Percentiles rank a stretch among this genome's conserved stretches.
These are phyloP conservation scores for Ganoderma lucidum DNA, from an alignment of 1,284 basidiomycete genomes.

Conservation along the genomic window DNA sequence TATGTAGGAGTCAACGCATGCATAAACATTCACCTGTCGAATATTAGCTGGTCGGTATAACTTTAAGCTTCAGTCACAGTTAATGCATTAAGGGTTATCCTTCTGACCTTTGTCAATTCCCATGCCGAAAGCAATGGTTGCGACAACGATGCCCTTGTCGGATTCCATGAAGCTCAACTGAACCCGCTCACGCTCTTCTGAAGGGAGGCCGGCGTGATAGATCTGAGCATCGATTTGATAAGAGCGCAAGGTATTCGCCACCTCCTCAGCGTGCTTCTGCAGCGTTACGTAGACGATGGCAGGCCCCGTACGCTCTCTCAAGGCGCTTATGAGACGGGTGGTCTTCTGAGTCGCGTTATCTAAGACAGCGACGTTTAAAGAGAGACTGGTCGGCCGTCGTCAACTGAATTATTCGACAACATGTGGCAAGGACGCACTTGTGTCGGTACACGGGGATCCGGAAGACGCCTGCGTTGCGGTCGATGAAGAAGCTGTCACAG, in stretches of 20 bases:
- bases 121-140: conserved; percentile 80
- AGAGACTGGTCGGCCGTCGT: conserved; percentile 49
- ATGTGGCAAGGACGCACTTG: conserved; percentile 42
- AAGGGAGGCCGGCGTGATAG: conserved; percentile 75
- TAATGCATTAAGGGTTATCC: neutral
- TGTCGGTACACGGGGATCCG: conserved; percentile 50
- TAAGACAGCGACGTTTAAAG: conserved; percentile 62
- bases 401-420: neutral
- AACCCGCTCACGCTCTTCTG: conserved; percentile 60
- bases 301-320: conserved; percentile 55
- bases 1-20: neutral
- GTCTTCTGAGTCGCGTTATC: conserved; percentile 51
- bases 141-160: conserved; percentile 70
- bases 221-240: conserved; percentile 61
- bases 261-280: conserved; percentile 69
- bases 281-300: conserved; percentile 77
- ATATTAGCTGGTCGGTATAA: conserved; percentile 38
- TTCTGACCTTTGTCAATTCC: conserved; percentile 67
- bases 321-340: conserved; percentile 53
- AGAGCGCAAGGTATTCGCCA: conserved; percentile 58
- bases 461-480: conserved; percentile 48
- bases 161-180: conserved; percentile 73
- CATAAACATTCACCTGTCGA: conserved; percentile 39
- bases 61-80: neutral
- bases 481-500: conserved; percentile 62